phyloP scores from a whole-genome alignment of 2,329 filamentous ascomycete genomes.

The Fusarium pininemorale region DNA sequence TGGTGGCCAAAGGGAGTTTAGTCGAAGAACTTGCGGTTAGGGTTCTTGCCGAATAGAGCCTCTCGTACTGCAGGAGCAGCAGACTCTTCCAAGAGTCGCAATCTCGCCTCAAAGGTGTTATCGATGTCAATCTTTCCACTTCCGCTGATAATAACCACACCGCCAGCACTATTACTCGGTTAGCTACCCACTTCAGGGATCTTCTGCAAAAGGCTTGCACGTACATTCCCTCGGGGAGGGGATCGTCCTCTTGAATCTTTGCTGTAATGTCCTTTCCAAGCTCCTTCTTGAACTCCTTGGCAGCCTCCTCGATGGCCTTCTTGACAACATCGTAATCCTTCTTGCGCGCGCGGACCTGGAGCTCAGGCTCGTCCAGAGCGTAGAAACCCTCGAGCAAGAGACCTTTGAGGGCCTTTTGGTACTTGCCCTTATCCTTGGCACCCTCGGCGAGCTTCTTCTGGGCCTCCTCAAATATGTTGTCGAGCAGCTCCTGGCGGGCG shows the following conservation, averaged over 20 bases:
- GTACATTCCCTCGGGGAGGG: slow-evolving; percentile 84
- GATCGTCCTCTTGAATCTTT: slow-evolving; percentile 79
- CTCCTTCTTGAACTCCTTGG: slow-evolving; percentile 85
- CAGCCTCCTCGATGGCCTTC: slow-evolving; percentile 80
- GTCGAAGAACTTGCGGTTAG: slow-evolving; percentile 95
- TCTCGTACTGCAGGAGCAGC: slow-evolving; percentile 86
- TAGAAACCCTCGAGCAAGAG: slow-evolving; percentile 91
- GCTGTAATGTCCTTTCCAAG: slow-evolving; percentile 74
- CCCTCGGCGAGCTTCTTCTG: slow-evolving; percentile 73
- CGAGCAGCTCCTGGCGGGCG: slow-evolving; percentile 89
- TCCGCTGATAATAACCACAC: slow-evolving; percentile 81
- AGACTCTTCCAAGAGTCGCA: slow-evolving; percentile 84
- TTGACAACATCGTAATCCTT: slow-evolving; percentile 79
- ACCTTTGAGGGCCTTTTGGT: slow-evolving; percentile 79
- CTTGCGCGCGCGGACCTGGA: slow-evolving; percentile 80
- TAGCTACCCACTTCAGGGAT: slow-evolving; percentile 20
- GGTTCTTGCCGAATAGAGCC: slow-evolving; percentile 91
- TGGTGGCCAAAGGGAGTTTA: slow-evolving; percentile 55
- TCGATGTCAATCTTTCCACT: slow-evolving; percentile 97
- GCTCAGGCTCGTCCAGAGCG: slow-evolving; percentile 81
- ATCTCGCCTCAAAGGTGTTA: slow-evolving; percentile 94
- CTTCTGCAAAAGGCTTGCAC: slow-evolving; percentile 50
- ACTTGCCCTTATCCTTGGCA: slow-evolving; percentile 76
- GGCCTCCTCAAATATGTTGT: slow-evolving; percentile 86
- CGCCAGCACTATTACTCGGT: slow-evolving; percentile 73